Percentiles rank a stretch among this genome's conserved stretches.
phyloP scores from a whole-genome alignment of 2,329 filamentous ascomycete species.

The Orbilia quercus region DNA sequence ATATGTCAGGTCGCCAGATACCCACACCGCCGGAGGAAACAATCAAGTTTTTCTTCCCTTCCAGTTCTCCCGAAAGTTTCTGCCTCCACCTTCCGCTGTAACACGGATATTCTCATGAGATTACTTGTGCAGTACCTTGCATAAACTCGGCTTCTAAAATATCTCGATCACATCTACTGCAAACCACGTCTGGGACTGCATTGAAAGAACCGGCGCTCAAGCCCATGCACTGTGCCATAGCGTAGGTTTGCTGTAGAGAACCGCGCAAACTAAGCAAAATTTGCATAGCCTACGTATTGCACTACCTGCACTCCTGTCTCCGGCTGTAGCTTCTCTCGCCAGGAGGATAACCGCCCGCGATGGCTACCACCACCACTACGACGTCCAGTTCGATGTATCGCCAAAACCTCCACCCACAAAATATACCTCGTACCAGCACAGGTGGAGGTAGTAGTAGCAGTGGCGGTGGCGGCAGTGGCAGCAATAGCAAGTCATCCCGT shows the following conservation, averaged over 20 bases:
- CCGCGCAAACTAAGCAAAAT: slow-evolving; percentile 50
- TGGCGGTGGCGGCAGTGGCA: slow-evolving; percentile 14
- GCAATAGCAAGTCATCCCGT: slow-evolving; percentile 52
- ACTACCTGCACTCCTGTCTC: slow-evolving; percentile 51
- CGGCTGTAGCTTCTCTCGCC: slow-evolving; percentile 32
- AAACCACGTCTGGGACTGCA: slow-evolving; percentile 19
- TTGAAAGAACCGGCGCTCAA: slow-evolving; percentile 20
- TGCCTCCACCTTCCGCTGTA: slow-evolving; percentile 50
- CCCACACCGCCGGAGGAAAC: slow-evolving; percentile 32
- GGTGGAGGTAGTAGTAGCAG: slow-evolving; percentile 38
- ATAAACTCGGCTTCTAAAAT: slow-evolving; percentile 33
- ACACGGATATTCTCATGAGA: slow-evolving; percentile 52
- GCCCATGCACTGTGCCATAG: slow-evolving; percentile 46
- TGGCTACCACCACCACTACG: slow-evolving; percentile 50
- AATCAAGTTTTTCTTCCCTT: slow-evolving; percentile 35
- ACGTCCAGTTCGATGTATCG: slow-evolving; percentile 52
- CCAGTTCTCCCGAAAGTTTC: slow-evolving; percentile 38
- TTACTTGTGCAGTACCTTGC: slow-evolving; percentile 53
- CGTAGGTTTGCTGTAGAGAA: slow-evolving; percentile 46
- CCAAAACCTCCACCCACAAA: slow-evolving; percentile 55
- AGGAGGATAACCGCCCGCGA: slow-evolving; percentile 49
- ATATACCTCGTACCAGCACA: slow-evolving; percentile 46
- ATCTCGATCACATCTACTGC: slow-evolving; percentile 31
- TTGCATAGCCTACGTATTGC: slow-evolving; percentile 49
- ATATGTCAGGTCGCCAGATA: slow-evolving; percentile 47